A percentile compares a stretch with the other conserved stretches of the same genome.
These are phyloP conservation scores for Penicillium sp. DNA, from an alignment of 2,329 filamentous ascomycete species.

Conservation along the genomic window DNA sequence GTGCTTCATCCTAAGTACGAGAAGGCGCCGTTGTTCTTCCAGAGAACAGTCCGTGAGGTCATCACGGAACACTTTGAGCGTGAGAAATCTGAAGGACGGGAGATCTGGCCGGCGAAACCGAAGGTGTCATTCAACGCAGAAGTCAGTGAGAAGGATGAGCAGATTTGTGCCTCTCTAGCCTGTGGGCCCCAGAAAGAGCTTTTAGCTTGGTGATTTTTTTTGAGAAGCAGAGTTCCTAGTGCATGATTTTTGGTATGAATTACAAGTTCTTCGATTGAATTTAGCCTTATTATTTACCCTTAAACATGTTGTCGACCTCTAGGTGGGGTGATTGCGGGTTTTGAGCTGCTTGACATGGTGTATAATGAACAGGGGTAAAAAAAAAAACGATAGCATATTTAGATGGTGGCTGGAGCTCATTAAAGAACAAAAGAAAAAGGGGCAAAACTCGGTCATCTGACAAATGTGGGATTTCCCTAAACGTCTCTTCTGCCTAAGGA, in stretches of 20 bases:
- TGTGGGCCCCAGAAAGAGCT: conserved; percentile 24
- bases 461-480: no score
- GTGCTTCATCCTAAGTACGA: conserved; percentile 62
- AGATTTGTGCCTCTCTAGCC: conserved; percentile 20
- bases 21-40: conserved; percentile 59
- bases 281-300: background rate
- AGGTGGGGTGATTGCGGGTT: no score
- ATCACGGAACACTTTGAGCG: conserved; percentile 49
- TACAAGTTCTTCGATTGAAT: background rate
- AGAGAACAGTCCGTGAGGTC: conserved; percentile 50
- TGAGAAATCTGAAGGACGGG: conserved; percentile 45
- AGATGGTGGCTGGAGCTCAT: background rate
- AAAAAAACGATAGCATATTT: no score
- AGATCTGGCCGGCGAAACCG: conserved; percentile 55
- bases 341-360: no score
- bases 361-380: no score
- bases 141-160: conserved; percentile 27
- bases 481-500: background rate
- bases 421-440: background rate
- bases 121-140: conserved; percentile 16
- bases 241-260: background rate
- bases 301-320: no score
- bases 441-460: no score
- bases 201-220: conserved; percentile 25
- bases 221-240: background rate